A percentile compares a stretch with the other conserved stretches of the same genome.
phyloP scores from a whole-genome alignment of 345 rosid genomes.

The Populus euphratica region DNA sequence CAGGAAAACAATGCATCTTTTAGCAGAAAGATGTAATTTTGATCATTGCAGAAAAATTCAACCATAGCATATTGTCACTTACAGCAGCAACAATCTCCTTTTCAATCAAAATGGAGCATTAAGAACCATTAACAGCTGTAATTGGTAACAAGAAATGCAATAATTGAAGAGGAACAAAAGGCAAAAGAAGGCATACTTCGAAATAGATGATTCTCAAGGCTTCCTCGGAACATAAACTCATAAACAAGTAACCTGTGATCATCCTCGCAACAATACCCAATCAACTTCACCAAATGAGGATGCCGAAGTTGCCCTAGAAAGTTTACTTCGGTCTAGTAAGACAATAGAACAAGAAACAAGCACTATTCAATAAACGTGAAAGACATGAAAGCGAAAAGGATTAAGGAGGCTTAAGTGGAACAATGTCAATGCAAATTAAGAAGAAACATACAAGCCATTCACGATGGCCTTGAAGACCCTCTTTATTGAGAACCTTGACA shows the following conservation, averaged over 20 bases:
- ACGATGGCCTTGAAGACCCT: constrained; percentile 96
- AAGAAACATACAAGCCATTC: constrained; percentile 80
- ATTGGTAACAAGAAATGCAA: neutral
- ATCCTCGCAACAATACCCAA: constrained; percentile 91
- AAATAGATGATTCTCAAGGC: constrained; percentile 94
- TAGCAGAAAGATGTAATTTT: neutral
- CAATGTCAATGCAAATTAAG: neutral
- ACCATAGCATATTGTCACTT: neutral
- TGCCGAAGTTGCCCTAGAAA: constrained; percentile 91
- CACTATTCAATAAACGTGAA: neutral
- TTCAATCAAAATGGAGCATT: neutral
- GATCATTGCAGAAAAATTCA: neutral
- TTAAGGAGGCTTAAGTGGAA: neutral
- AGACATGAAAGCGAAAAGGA: neutral
- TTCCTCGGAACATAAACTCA: constrained; percentile 94
- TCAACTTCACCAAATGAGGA: constrained; percentile 91
- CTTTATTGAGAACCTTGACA: constrained; percentile 92
- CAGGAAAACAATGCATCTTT: neutral
- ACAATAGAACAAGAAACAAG: neutral
- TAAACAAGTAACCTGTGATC: constrained; percentile 89
- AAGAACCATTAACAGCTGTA: neutral
- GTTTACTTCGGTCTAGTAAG: constrained; percentile 45
- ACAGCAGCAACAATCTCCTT: neutral
- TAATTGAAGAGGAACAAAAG: neutral
- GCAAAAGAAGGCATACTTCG: constrained; percentile 54